Evolutionary conservation across 208 protist species (phyloP), one percentile per base, ranked within the genome.

Genomic region (Trypanosoma scelopori): DNA sequence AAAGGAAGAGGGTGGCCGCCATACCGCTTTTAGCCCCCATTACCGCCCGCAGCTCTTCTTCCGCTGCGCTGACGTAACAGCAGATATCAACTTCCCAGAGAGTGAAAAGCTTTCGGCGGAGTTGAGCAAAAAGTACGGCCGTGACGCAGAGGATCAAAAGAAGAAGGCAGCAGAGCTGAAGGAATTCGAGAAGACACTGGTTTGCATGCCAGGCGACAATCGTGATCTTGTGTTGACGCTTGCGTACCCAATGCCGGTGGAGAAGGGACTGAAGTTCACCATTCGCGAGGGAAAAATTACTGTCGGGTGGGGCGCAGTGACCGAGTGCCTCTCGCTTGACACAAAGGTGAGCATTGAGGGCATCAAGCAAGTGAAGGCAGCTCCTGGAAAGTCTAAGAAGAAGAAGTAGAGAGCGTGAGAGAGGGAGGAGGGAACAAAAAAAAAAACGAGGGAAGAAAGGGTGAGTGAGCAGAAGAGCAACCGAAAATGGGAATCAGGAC

Each of bases 171-270:
- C 84, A 13, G 81, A 92, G 66, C 56, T 93, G 61, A 91, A 87
- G 62, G 87, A 93, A 61, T 74, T 85, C 60, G 87, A 95, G 74
- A 86, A 81, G 70, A 90, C 94, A 65, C 76, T 98, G 56, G 97
- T 99, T 72, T 97, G 96, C 65, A 98, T 99, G 96, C 98, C 98
- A 42, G 98, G 98, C 60, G 98, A 99, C 78, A 99, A 98, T 74
- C 81, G 91, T 15, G 94, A 98, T 78, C 60, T 99, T 47, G 69
- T 83, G 13, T 74, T 99, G 37, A 96, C 97, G 15, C 74, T 99
- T 39, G 89, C 97, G 39, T 92, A 91, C 56, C 91, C 95, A 37
- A 94, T 98, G 71, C 89, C 94, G 28, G 64, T 99, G 22, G 82
- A 92, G 49, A 92, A 98, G 81, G 97, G 98, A 30, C 84, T 98